Percentiles rank a stretch among this genome's conserved stretches.
Evolutionary conservation across 2,329 filamentous ascomycete genomes (phyloP).

Genomic region (Apiospora malaysiana): DNA sequence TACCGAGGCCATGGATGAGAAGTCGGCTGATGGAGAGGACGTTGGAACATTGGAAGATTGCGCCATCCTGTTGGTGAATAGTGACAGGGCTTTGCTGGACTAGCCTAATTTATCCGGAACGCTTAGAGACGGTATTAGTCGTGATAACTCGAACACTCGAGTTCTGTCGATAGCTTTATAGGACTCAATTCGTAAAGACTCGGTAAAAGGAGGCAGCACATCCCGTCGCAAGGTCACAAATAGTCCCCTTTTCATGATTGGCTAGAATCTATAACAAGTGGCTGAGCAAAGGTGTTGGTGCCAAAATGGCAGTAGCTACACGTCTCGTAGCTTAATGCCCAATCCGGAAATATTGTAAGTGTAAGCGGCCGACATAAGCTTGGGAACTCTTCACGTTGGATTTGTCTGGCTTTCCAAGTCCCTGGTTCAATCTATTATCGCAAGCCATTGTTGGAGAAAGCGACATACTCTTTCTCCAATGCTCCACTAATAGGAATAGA

Average conservation of each 20-base stretch:
- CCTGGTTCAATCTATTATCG: too few relatives aligned
- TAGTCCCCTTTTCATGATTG: background rate
- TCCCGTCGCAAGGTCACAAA: background rate
- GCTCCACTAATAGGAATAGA: background rate
- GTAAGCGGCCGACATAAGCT: background rate
- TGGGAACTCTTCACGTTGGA: background rate
- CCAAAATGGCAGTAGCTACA: background rate
- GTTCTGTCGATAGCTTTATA: background rate
- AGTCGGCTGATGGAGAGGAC: background rate
- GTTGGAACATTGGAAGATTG: background rate
- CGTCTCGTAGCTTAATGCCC: background rate
- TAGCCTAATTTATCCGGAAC: too few relatives aligned
- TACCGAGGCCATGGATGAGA: background rate
- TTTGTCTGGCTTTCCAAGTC: background rate
- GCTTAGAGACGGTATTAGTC: too few relatives aligned
- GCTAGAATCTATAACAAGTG: background rate
- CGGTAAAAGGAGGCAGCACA: too few relatives aligned
- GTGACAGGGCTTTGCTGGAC: too few relatives aligned
- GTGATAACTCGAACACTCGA: too few relatives aligned
- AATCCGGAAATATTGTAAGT: background rate
- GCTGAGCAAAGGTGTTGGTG: background rate
- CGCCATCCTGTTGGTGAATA: background rate
- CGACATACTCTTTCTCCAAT: background rate
- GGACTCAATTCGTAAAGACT: fast-evolving
- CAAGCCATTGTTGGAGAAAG: background rate